phyloP scores from a whole-genome alignment of 495 filamentous ascomycete species.

The Podospora didyma region DNA sequence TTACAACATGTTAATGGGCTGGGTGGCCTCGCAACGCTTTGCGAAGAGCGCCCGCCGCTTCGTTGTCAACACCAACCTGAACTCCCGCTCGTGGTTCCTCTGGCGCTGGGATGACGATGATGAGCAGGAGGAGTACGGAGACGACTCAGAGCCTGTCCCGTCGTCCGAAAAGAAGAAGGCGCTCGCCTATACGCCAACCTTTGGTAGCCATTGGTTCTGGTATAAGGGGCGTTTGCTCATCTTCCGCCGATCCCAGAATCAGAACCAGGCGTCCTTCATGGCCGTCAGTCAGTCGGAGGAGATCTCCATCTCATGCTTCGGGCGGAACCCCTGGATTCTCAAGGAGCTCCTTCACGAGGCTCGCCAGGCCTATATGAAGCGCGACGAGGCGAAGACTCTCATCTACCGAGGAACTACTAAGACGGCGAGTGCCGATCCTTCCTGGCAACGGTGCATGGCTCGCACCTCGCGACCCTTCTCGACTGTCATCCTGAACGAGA shows the following conservation, averaged over 20 bases:
- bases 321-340: slow-evolving; percentile 60
- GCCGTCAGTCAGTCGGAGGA: slow-evolving; percentile 48
- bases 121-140: slow-evolving; percentile 47
- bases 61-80: slow-evolving; percentile 57
- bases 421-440: slow-evolving; percentile 26
- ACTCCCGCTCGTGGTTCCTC: slow-evolving; percentile 45
- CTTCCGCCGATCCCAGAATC: slow-evolving; percentile 46
- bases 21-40: slow-evolving; percentile 60
- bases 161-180: slow-evolving; percentile 44
- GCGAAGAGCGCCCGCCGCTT: slow-evolving; percentile 55
- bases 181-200: slow-evolving; percentile 60
- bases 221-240: slow-evolving; percentile 53
- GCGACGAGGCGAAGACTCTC: slow-evolving; percentile 58
- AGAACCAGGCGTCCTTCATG: slow-evolving; percentile 23
- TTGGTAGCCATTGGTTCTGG: slow-evolving; percentile 64
- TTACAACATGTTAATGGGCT: slow-evolving; percentile 66
- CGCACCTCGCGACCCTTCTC: slow-evolving; percentile 72
- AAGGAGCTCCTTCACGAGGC: slow-evolving; percentile 66
- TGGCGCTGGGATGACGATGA: slow-evolving; percentile 40
- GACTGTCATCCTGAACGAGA: slow-evolving; percentile 78
- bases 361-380: slow-evolving; percentile 50
- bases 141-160: slow-evolving; percentile 29
- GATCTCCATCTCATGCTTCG: slow-evolving; percentile 61
- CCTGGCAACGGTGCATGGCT: slow-evolving; percentile 53
- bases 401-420: slow-evolving; percentile 57